Base-by-base conservation (phyloP, 2,329 filamentous ascomycete species). In the Lecanicillium sp. region DNA sequence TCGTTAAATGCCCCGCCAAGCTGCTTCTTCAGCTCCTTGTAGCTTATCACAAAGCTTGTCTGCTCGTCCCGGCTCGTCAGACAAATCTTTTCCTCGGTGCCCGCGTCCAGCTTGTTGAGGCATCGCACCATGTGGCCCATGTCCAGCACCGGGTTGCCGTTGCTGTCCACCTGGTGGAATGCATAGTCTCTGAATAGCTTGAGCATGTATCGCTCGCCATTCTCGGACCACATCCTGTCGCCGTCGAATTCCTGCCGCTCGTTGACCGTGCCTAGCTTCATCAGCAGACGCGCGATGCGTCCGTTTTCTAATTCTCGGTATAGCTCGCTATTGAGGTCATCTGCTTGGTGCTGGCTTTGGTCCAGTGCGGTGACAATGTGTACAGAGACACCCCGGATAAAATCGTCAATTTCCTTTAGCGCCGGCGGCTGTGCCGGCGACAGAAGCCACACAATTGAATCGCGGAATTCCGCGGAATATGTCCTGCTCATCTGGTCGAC, bases 111-210 rank as follows among this genome's bases (percentile, higher is more conserved):
- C 58, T 95, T 95, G 64, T 94, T 95, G 49, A 98, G 63, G 54
- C 83, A 90, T 18, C 74, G 76, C 33, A 98, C 60, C 46, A 96
- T 86, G 63, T 96, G 89, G 3, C 84, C 90, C 42, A 95, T 68
- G 55, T 95, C 85, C 5, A 94, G 70, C 2, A 89, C 82, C 0
- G 92, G 84, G 38, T 85, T 83, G 12, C 87, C 88, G 41, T 86
- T 79, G 20, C 77, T 74, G 56, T 96, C 88, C 11, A 95, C 88
- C 54, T 94, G 89, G 59, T 98, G 92, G 63, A 96, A 98, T 29
- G 95, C 86, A 52, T 94, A 96, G 62, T 98, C 92, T 35, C 92
- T 78, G 68, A 96, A 96, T 8, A 98, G 73, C 63, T 95, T 95
- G 47, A 98, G 70, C 56, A 86, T 84, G 58, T 95, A 96, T 19